Base-by-base conservation (phyloP, 2,329 filamentous ascomycete species). In the Aspergillus brasiliensis region DNA sequence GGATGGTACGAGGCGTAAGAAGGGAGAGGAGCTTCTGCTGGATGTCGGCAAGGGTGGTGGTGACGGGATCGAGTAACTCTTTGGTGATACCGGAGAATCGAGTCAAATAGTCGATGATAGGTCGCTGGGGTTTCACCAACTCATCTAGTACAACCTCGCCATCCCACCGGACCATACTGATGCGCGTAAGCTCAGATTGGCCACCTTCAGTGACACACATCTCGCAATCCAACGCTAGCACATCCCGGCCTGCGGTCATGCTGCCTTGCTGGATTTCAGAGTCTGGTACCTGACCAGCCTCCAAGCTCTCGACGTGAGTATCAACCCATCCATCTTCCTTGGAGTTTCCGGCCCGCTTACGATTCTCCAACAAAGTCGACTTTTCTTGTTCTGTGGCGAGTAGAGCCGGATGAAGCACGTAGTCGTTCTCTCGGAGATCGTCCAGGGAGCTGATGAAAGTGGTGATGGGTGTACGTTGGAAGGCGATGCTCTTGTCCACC, bases 71-170 rank as follows among this genome's bases (percentile, higher is more conserved):
- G 31, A 99, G 85, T 85, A 93, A 92, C 64, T 88, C 86, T 69
- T 90, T 84, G 3, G 94, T 99, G 71, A 99, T 97, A 63, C 95
- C 95, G 0, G 95, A 99, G 76, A 88, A 96, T 57, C 82, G 88
- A 1, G 95, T 99, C 42, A 99, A 83, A 73, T 99, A 98, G 80
- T 99, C 90, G 58, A 86, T 89, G 70, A 99, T 93, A n/a, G 91
- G 89, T 66, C 90, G 88, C 47, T 88, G 84, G 0, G 95, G 95
- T 78, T 95, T 96, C 69, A 99, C 95, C 11, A 98, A 85, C 77
- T 96, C 91, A 73, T 99, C 95, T 54, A 98, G 78, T 15, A 97
- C 82, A 8, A 91, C 84, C 34, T 87, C 85, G 51, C 93, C 93
- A 67, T 92, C 86, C 94, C 95, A 99, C 61, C 87, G 82, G 7